A percentile compares a stretch with the other conserved stretches of the same genome.
phyloP scores from a whole-genome alignment of 192 early-diverging fungal species.

The Coemansia sp. region DNA sequence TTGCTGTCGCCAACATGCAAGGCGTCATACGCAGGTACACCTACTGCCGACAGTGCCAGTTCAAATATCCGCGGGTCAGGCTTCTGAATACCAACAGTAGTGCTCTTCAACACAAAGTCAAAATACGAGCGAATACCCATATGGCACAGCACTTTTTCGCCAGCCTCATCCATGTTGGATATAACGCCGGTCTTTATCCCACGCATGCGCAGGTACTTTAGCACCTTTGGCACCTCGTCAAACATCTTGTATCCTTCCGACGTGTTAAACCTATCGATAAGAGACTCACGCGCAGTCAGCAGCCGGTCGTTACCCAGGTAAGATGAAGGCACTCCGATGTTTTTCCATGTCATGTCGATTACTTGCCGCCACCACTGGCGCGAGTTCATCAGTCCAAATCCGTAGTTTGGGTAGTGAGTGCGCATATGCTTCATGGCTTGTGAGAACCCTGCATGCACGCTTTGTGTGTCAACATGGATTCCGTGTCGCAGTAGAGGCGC shows the following conservation, averaged over 20 bases:
- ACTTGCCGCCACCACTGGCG: constrained; percentile 61
- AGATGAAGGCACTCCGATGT: constrained; percentile 21
- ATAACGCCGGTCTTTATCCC: constrained; percentile 60
- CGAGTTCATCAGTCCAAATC: constrained; percentile 44
- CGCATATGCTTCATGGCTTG: constrained; percentile 47
- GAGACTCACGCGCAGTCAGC: constrained; percentile 11
- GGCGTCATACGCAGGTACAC: constrained; percentile 42
- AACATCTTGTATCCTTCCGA: constrained; percentile 58
- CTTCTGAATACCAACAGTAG: constrained; percentile 57
- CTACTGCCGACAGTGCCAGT: constrained; percentile 45
- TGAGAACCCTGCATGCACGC: constrained; percentile 34
- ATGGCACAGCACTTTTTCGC: constrained; percentile 34
- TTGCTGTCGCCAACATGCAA: constrained; percentile 67
- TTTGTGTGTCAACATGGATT: constrained; percentile 31
- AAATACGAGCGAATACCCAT: constrained; percentile 55
- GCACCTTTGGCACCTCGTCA: constrained; percentile 51
- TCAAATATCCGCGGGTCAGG: constrained; percentile 57
- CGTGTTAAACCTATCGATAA: constrained; percentile 55
- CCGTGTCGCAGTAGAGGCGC: constrained; percentile 46
- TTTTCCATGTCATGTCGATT: constrained; percentile 52
- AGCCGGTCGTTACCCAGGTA: not conserved
- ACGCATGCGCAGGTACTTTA: constrained; percentile 48
- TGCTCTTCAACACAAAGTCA: constrained; percentile 62
- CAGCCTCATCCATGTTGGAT: constrained; percentile 63
- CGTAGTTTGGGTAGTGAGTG: constrained; percentile 57